Percentiles rank a stretch among this genome's conserved stretches.
These are phyloP conservation scores for Pichia manshurica DNA, from an alignment of 805 yeast species.

Conservation along the genomic window DNA sequence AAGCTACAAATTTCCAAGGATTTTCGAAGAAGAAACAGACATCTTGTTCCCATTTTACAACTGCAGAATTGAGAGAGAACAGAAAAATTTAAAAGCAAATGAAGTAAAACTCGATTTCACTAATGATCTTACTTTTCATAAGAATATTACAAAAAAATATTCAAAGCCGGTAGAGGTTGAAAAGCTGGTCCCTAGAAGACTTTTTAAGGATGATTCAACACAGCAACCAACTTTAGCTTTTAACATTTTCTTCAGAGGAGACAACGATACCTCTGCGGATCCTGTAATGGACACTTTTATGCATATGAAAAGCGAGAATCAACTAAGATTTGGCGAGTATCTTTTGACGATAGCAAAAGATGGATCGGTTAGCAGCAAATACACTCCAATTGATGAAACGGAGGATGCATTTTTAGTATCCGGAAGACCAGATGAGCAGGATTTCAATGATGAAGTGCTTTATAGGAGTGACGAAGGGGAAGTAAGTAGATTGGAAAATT, in stretches of 20 bases:
- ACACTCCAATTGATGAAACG: neutral
- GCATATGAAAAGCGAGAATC: slow-evolving; percentile 7
- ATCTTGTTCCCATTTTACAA: slow-evolving; percentile 15
- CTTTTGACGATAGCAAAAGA: slow-evolving; percentile 5
- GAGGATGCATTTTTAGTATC: neutral
- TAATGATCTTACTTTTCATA: slow-evolving; percentile 4
- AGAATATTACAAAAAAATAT: slow-evolving; percentile 17
- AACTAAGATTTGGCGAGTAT: slow-evolving; percentile 16
- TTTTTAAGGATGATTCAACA: neutral
- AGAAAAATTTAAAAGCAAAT: slow-evolving; percentile 2
- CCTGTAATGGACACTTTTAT: slow-evolving; percentile 7
- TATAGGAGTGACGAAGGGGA: slow-evolving; percentile 6
- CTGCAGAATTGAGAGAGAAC: neutral
- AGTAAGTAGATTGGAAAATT: slow-evolving; percentile 22
- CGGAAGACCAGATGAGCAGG: neutral
- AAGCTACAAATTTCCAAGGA: slow-evolving; percentile 12
- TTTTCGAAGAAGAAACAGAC: slow-evolving; percentile 8
- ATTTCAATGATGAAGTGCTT: slow-evolving; percentile 5
- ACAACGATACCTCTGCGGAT: slow-evolving; percentile 3
- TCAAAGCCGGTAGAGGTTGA: slow-evolving; percentile 11
- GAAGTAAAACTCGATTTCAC: slow-evolving; percentile 15
- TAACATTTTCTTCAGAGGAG: neutral
- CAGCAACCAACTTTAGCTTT: neutral
- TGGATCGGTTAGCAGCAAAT: slow-evolving; percentile 5
- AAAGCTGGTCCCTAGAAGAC: neutral